Conservation (phyloP, 2,329 filamentous ascomycete genomes). For the Madurella fahalii region DNA sequence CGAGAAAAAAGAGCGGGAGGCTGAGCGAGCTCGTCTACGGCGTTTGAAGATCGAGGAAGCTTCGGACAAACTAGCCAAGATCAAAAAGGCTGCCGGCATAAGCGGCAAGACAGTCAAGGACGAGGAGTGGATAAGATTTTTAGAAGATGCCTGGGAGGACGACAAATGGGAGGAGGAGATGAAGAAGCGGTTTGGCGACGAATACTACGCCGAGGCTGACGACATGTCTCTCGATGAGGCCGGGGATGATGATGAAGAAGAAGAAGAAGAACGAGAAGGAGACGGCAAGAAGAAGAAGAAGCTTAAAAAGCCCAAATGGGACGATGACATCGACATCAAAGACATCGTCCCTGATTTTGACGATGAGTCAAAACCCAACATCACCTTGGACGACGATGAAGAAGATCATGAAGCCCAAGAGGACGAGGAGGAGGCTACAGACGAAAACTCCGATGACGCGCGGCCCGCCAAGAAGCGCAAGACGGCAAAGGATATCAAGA, state of each 20-base stretch:
- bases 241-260: constrained; percentile 46
- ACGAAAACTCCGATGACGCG: constrained; percentile 31
- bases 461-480: constrained; percentile 54
- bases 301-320: constrained; percentile 83
- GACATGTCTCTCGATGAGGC: constrained; percentile 59
- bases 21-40: constrained; percentile 77
- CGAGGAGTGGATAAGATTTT: constrained; percentile 77
- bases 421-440: constrained; percentile 29
- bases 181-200: constrained; percentile 79
- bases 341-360: constrained; percentile 86
- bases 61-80: constrained; percentile 78
- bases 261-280: constrained; percentile 43
- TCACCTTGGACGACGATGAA: constrained; percentile 55
- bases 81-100: constrained; percentile 83
- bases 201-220: constrained; percentile 76
- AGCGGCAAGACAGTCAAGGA: constrained; percentile 62
- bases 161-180: constrained; percentile 89
- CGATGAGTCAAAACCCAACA: constrained; percentile 53
- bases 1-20: constrained; percentile 69
- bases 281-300: constrained; percentile 62
- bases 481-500: constrained; percentile 57
- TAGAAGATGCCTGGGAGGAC: constrained; percentile 86
- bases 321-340: constrained; percentile 96
- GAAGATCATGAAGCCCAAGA: constrained; percentile 39
- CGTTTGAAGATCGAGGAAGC: constrained; percentile 90